Base-by-base conservation (phyloP, 768 basidiomycete species). In the Multifurca ochricompacta region DNA sequence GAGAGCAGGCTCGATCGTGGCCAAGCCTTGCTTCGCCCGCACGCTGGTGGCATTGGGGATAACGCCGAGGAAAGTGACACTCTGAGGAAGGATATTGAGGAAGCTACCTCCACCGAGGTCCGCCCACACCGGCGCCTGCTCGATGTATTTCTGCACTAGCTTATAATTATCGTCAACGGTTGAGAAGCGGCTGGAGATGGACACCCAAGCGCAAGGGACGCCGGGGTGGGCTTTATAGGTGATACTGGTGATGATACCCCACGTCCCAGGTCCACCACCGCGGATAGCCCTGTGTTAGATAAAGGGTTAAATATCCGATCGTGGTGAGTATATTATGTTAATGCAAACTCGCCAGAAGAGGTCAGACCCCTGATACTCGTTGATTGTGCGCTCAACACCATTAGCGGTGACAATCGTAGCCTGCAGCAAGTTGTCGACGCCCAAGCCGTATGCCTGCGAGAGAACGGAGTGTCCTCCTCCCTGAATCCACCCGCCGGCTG, bases 401-500 rank as follows among this genome's bases (percentile, higher is more conserved):
- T 67, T 61, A 14, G 68, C 69, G 16, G 67, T 59, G 6, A 72
- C 67, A 19, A 70, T 51, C 13, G 66, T 50, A 43, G 67, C 64
- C 50, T 68, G 66, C n/a, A 67, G 59, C 2, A 56, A 58, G 21
- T 64, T 67, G 53, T 69, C 69, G 4, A 65, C 62, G 4, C 57
- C 67, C 14, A 69, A 53, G 1, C 67, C 66, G 18, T 65, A 55
- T 3, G 53, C n/a, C 3, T 64, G 67, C 13, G 66, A 63, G 4
- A 68, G 37, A 3, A 62, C 60, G 1, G 66, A 67, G 53, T 67
- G 68, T 1, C 68, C 68, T 11, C 51, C 68, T 16, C 68, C 68
- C 59, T 69, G 68, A 16, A 69, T 40, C 49, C 68, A 70, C 1
- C 69, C 70, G 30, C 68, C 69, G 19, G 65, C 66, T 0, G 62